phyloP scores from a whole-genome alignment of 1,139 yeast species.

The Blastobotrys capitulatus region DNA sequence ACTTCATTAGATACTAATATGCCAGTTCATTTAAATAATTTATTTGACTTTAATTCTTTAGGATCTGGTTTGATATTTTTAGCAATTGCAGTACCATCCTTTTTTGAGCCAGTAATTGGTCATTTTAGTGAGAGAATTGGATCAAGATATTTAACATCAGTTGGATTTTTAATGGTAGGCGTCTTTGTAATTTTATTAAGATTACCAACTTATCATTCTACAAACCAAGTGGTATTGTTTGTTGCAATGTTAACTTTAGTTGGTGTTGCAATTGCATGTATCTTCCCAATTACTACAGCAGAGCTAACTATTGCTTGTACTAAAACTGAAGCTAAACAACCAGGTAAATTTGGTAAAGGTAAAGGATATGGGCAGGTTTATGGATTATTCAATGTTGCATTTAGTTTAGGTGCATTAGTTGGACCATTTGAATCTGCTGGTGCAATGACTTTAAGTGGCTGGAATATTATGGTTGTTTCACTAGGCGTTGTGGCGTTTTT shows the following conservation, averaged over 20 bases:
- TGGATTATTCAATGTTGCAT: conserved; percentile 35
- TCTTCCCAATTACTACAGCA: conserved; percentile 29
- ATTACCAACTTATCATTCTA: conserved; percentile 26
- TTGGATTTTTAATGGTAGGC: conserved; percentile 25
- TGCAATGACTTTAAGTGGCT: conserved; percentile 24
- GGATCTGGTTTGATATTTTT: conserved; percentile 32
- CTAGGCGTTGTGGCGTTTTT: conserved; percentile 26
- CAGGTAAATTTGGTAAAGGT: conserved; percentile 32
- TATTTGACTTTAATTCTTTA: conserved; percentile 31
- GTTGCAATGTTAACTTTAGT: conserved; percentile 28
- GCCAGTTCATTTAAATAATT: conserved; percentile 29
- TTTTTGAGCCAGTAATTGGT: conserved; percentile 33
- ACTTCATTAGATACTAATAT: conserved; percentile 33
- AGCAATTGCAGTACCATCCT: conserved; percentile 31
- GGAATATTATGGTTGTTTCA: conserved; percentile 25
- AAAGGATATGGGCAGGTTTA: conserved; percentile 35
- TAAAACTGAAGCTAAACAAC: conserved; percentile 25
- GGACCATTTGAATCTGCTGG: conserved; percentile 35
- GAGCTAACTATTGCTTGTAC: conserved; percentile 30
- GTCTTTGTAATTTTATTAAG: conserved; percentile 30
- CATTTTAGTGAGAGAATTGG: conserved; percentile 30
- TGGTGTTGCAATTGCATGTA: conserved; percentile 25
- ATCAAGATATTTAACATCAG: conserved; percentile 26
- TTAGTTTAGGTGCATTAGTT: conserved; percentile 30
- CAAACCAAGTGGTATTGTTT: conserved; percentile 28